These are phyloP conservation scores for Brettanomyces nanus DNA, from an alignment of 805 yeast species.

Conservation along the genomic window DNA sequence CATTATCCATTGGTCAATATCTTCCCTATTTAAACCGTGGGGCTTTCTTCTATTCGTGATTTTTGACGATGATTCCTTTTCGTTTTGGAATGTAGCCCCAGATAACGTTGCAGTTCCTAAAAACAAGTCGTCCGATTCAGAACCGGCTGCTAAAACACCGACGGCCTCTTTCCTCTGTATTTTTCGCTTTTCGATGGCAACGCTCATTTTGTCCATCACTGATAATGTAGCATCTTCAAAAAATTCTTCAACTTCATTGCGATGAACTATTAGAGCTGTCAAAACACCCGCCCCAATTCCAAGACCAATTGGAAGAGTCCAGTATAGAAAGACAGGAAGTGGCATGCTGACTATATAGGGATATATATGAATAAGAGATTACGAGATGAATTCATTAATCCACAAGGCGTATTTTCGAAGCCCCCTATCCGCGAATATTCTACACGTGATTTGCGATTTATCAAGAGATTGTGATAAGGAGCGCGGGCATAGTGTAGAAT, in stretches of 20 bases:
- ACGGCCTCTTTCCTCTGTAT: conserved; percentile 8
- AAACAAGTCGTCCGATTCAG: background rate
- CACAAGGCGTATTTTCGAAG: too few species aligned
- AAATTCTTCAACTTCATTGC: conserved; percentile 21
- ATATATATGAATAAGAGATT: too few species aligned
- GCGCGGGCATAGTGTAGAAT: too few species aligned
- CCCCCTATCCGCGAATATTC: too few species aligned
- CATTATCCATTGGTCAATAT: conserved; percentile 2
- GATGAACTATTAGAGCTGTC: conserved; percentile 17
- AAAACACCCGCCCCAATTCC: conserved; percentile 22
- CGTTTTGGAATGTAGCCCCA: background rate
- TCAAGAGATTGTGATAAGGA: too few species aligned
- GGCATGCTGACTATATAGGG: too few species aligned
- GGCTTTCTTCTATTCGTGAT: background rate
- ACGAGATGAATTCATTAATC: too few species aligned
- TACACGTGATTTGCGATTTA: too few species aligned
- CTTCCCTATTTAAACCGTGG: conserved; percentile 2
- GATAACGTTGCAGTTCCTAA: background rate
- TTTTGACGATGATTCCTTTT: background rate
- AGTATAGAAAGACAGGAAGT: background rate
- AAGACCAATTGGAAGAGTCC: conserved; percentile 15
- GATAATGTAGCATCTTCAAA: conserved; percentile 12
- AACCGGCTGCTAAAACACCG: background rate
- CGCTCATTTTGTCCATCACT: conserved; percentile 7
- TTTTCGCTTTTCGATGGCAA: conserved; percentile 9